Evolutionary conservation across 129 eudicot genomes (phyloP), one percentile per base, ranked within the genome.

Genomic region (Flaveria ramosissima): DNA sequence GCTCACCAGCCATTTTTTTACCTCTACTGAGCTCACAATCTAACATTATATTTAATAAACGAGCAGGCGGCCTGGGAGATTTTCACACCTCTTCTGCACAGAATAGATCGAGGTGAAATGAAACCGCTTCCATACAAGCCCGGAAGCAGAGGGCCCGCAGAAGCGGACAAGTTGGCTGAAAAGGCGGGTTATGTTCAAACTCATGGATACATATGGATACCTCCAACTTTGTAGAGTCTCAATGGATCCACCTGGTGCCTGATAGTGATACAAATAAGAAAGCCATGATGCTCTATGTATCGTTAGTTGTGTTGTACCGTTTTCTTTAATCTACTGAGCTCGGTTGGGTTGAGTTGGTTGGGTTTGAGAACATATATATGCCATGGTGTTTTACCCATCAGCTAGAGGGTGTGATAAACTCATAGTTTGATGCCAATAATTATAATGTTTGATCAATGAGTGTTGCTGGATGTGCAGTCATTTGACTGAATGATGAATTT

Each of bases 1-100:
- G 48, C 14, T 7, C 3, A n/a, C 53, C 73, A 1, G 3, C 56
- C 17, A 57, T 8, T 12, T 74, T n/a, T 15, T 21, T 6, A 15
- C 60, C 16, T 27, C 15, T 36, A 27, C 48, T n/a, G 14, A 46
- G 23, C 23, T 59, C 32, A 10, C 57, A 57, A 75, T 67, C 46
- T 75, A 15, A 27, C 30, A 16, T 15, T 74, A 11, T 50, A 12
- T 26, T 63, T 30, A 50, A 20, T 47, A 3, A 66, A 76, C 47
- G 46, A 68, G 24, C 82, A 93, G 98, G 97, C 95, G 67, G 98
- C 98, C 1, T 93, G 98, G 98, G 90, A 93, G 96, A 93, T 93
- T 27, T 93, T 93, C 84, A 93, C 98, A 14, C 97, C 98, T 71
- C 89, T 93, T 27, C 81, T 93, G 55, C 98, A 93, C 91, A 88